Base-by-base conservation (phyloP, 495 filamentous ascomycete species). In the Darksidea phi region DNA sequence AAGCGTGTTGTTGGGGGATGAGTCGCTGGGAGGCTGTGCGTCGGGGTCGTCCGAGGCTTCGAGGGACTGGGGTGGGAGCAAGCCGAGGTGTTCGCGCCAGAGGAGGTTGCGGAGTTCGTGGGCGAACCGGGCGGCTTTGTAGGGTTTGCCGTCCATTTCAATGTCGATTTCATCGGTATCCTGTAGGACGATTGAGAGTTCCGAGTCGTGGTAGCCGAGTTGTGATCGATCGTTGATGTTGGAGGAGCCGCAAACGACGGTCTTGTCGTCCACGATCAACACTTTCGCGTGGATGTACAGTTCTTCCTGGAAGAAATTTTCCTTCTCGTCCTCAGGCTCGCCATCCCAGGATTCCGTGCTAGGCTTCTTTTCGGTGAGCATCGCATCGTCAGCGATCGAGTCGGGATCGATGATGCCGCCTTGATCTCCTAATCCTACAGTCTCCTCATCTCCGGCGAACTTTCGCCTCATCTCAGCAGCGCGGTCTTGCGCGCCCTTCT, bases 171-270 rank as follows among this genome's bases (percentile, higher is more conserved):
- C 77, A 18, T 86, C 82, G 37, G 83, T 86, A 72, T 98, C 93
- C 75, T 95, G 87, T 80, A 96, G 89, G 17, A 97, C 88, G 48
- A 96, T 89, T 42, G 87, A 84, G n/a, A 98, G 78, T 73, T 98
- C 94, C 57, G 86, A 90, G 70, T 98, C 94, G 70, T 95, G 91
- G 68, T 84, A 81, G 15, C 93, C 94, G 18, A 93, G 77, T 77
- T 96, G 93, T 15, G 89, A 95, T 68, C 94, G 83, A 69, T 97
- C 93, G 67, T 98, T 97, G 72, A 98, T 84, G 72, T 98, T 97
- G 41, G 88, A 86, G 53, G 83, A 88, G 15, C 93, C 93, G 70
- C 92, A 95, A 56, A 96, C 87, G 23, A 85, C 86, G 37, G 88
- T 80, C 52, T 54, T 60, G 52, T 66, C 63, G 59, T 66, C 59